These are phyloP conservation scores for Otatea glauca DNA, from an alignment of 176 grass and related monocot species.

Conservation along the genomic window DNA sequence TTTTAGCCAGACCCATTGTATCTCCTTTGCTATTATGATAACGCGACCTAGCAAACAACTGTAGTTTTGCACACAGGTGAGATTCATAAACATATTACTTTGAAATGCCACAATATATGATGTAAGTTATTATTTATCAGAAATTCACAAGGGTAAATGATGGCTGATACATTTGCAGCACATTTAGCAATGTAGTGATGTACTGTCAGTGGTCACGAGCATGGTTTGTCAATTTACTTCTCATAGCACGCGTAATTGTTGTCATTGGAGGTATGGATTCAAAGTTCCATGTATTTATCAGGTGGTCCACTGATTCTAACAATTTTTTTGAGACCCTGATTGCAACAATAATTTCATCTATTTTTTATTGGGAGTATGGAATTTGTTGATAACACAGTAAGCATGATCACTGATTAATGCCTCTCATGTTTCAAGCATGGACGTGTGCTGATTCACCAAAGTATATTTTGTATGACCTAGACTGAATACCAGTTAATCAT, in stretches of 20 bases:
- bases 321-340: no score
- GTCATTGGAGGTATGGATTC: no score
- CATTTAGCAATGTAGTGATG: not conserved
- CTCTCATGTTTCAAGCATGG: not conserved
- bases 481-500: conserved; percentile 7
- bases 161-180: not conserved
- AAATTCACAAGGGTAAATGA: not conserved
- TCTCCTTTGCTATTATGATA: not conserved
- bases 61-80: not conserved
- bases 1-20: no score
- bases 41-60: not conserved
- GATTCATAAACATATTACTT: no score
- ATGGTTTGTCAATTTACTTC: no score
- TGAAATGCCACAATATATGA: not conserved
- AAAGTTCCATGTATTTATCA: no score
- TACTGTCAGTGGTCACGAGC: no score
- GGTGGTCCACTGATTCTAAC: not conserved
- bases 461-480: not conserved
- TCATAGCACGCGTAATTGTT: no score
- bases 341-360: no score
- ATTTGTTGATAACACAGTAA: not conserved
- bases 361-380: no score
- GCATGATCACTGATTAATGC: conserved; percentile 4
- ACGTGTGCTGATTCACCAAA: not conserved
- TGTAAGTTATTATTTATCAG: not conserved